These are phyloP conservation scores for Lanmaoa rubissima DNA, from an alignment of 768 basidiomycete genomes.

Conservation along the genomic window DNA sequence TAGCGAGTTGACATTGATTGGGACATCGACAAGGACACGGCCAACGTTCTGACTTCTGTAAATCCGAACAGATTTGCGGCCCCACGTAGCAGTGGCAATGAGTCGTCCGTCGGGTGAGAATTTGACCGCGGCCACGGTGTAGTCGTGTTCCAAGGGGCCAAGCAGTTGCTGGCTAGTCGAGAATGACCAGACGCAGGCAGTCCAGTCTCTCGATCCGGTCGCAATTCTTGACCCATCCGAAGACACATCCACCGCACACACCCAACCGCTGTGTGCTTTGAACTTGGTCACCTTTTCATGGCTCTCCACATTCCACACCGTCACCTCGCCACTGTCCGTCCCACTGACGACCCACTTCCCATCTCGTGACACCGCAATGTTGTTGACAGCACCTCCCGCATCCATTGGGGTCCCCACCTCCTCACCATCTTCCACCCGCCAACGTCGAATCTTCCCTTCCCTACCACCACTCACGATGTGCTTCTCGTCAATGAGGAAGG, in stretches of 20 bases:
- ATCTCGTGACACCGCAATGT: not conserved
- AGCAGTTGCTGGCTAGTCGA: too few relatives aligned
- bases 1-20: not conserved
- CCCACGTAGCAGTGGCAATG: not conserved
- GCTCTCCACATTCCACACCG: not conserved
- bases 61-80: rapidly evolving
- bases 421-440: not conserved
- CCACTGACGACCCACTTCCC: not conserved
- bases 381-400: not conserved
- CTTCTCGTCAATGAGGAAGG: not conserved
- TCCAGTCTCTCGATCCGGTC: not conserved
- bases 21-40: not conserved
- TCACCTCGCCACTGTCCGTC: not conserved
- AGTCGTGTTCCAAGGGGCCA: too few relatives aligned
- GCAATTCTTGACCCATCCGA: not conserved
- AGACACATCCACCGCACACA: not conserved
- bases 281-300: not conserved
- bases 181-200: too few relatives aligned
- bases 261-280: not conserved
- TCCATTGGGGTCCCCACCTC: not conserved
- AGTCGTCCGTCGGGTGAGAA: too few relatives aligned
- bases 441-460: not conserved
- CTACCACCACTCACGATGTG: not conserved
- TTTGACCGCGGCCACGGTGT: too few relatives aligned
- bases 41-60: not conserved